phyloP scores from a whole-genome alignment of 225 moss, liverwort and hornwort genomes.

The Pseudisothecium myosuroides region DNA sequence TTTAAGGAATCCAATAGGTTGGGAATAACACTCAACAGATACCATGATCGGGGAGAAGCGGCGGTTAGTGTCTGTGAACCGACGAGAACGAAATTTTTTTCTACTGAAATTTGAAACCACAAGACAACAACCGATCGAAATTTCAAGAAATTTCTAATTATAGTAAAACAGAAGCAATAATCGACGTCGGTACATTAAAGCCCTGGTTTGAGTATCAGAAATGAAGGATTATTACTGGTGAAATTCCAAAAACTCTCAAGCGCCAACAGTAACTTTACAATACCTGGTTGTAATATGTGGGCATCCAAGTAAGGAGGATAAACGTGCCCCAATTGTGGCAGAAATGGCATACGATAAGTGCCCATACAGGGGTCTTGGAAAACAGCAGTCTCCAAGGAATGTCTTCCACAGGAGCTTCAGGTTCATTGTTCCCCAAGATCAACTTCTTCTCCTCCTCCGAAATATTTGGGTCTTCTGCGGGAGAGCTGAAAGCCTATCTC shows the following conservation, averaged over 20 bases:
- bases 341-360: constrained; percentile 83
- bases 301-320: constrained; percentile 99
- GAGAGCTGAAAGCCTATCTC: constrained; percentile 71
- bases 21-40: neutral
- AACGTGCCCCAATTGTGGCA: constrained; percentile 99
- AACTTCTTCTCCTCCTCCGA: constrained; percentile 51
- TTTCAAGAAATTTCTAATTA: neutral
- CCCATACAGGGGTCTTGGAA: constrained; percentile 97
- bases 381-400: constrained; percentile 85
- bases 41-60: neutral
- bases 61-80: neutral
- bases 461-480: constrained; percentile 66
- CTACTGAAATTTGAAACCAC: neutral
- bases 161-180: neutral
- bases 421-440: constrained; percentile 56
- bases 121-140: neutral
- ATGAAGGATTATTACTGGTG: neutral
- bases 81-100: neutral
- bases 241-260: neutral
- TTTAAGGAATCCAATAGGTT: neutral
- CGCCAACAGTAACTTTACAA: neutral
- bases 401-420: constrained; percentile 43
- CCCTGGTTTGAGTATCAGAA: neutral
- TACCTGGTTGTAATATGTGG: constrained; percentile 99
- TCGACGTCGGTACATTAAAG: neutral